These are phyloP conservation scores for Lecanicillium sp. DNA, from an alignment of 2,329 filamentous ascomycete genomes.

Conservation along the genomic window DNA sequence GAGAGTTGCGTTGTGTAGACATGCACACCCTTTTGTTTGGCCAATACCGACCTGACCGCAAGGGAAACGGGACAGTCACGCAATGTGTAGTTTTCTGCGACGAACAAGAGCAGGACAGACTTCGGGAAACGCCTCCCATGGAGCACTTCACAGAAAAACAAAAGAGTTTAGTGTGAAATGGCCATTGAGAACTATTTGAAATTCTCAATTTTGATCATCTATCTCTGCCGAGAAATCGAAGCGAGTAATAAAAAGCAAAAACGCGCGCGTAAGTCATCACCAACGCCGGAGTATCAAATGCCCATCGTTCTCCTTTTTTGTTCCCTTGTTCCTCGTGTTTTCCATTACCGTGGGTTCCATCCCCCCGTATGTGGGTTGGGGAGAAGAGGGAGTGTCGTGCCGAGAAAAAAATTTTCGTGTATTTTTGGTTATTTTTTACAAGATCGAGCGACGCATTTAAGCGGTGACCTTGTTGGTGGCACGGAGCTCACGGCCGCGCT, in stretches of 20 bases:
- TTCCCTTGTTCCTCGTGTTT: constrained; percentile 10
- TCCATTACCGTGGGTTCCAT: constrained; percentile 2
- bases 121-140: constrained; percentile 71
- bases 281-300: constrained; percentile 30
- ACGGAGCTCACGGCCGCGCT: constrained; percentile 67
- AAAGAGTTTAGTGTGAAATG: constrained; percentile 48
- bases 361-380: no score
- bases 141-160: constrained; percentile 54
- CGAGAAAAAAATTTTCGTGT: constrained; percentile 14
- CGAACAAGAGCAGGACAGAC: constrained; percentile 29
- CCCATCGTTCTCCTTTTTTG: constrained; percentile 21
- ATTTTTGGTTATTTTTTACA: constrained; percentile 11
- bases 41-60: constrained; percentile 8
- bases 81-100: constrained; percentile 7
- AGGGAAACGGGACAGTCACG: constrained; percentile 8
- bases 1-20: no score
- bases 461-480: constrained; percentile 62
- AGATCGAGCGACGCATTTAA: constrained; percentile 23
- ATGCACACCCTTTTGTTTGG: constrained; percentile 1
- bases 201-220: constrained; percentile 34
- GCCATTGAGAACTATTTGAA: constrained; percentile 53
- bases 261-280: constrained; percentile 12
- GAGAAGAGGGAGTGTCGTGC: no score
- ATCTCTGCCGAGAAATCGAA: constrained; percentile 13
- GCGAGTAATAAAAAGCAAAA: background rate